Percentiles rank a stretch among this genome's conserved stretches.
Evolutionary conservation across 129 eudicot species (phyloP).

Genomic region (Chrysanthemum lavandulifolium): DNA sequence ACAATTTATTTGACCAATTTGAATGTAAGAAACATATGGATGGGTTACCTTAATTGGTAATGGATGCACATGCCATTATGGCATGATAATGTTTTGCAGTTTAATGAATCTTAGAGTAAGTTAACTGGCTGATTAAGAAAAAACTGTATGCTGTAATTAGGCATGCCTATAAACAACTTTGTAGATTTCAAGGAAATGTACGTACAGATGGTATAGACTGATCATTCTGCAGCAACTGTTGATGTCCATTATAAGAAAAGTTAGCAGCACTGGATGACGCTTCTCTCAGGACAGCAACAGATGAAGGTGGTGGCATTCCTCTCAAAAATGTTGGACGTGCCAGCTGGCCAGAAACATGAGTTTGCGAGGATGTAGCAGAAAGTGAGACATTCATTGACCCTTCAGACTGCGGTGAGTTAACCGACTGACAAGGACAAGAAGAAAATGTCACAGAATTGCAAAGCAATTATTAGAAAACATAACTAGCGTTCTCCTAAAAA

Average conservation of each 20-base stretch:
- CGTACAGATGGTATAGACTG: conserved; percentile 37
- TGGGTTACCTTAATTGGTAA: too few species aligned
- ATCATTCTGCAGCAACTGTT: conserved; percentile 37
- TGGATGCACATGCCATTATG: too few species aligned
- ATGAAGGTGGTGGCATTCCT: conserved; percentile 40
- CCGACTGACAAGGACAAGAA: conserved; percentile 25
- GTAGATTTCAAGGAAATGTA: conserved; percentile 14
- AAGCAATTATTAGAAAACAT: conserved; percentile 11
- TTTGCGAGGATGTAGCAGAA: conserved; percentile 37
- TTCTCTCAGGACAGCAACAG: conserved; percentile 36
- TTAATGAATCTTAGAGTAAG: too few species aligned
- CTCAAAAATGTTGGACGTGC: conserved; percentile 28
- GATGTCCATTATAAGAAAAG: conserved; percentile 43
- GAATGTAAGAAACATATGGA: too few species aligned
- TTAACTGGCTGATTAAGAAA: too few species aligned
- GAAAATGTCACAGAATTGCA: conserved; percentile 17
- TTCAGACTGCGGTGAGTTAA: conserved; percentile 27
- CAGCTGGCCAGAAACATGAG: conserved; percentile 40
- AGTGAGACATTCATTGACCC: conserved; percentile 22
- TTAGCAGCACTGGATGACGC: conserved; percentile 35
- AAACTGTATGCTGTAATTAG: conserved; percentile 3
- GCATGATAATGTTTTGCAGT: too few species aligned
- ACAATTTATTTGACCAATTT: too few species aligned
- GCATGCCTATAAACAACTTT: conserved; percentile 22
- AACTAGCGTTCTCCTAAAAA: neutral